Evolutionary conservation across 1,284 basidiomycete genomes (phyloP), one percentile per base, ranked within the genome.

Genomic region (Rhodotorula glutinis): DNA sequence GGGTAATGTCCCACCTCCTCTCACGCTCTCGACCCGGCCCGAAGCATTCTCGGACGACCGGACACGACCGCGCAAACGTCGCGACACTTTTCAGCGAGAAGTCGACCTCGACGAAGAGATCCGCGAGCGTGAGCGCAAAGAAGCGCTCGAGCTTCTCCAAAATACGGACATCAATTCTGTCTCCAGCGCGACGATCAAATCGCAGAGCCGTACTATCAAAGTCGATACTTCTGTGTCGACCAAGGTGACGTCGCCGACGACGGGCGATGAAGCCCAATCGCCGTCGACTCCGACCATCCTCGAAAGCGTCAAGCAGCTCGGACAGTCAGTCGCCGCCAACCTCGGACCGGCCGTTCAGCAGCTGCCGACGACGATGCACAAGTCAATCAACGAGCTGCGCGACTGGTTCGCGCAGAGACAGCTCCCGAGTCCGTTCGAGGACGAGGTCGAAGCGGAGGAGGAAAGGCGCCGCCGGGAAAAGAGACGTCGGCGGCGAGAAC

Each of bases 51-150:
- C 17, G 27, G 29, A 19, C 47, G 29, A 33, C 21, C 29, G 53
- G 2, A 16, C 29, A n/a, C 21, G 46, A 17, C 23, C 41, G 7
- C 40, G 62, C 1, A 60, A 57, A 17, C 61, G 67, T n/a, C 57
- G 67, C 11, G 63, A 69, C 4, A 63, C 67, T 10, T 69, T 69
- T 29, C 63, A 65, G 41, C 43, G 30, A 10, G 60, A 57, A 23
- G n/a, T 57, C 9, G 64, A 70, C 30, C 41, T 62, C 33, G 65
- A 60, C 21, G 69, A 7, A 41, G 65, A 62, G 57, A 2, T 58
- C 10, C 23, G 23, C n/a, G n/a, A 27, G 27, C 53, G 47, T 19
- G 61, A 61, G 25, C 21, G 44, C 21, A 21, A 14, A 17, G 62
- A 70, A n/a, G 64, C 53, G 41, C 41, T 55, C 27, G 58, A 63